Evolutionary conservation across 75 land plant genomes (phyloP), one percentile per base, ranked within the genome.

Genomic region (Picea sitchensis): DNA sequence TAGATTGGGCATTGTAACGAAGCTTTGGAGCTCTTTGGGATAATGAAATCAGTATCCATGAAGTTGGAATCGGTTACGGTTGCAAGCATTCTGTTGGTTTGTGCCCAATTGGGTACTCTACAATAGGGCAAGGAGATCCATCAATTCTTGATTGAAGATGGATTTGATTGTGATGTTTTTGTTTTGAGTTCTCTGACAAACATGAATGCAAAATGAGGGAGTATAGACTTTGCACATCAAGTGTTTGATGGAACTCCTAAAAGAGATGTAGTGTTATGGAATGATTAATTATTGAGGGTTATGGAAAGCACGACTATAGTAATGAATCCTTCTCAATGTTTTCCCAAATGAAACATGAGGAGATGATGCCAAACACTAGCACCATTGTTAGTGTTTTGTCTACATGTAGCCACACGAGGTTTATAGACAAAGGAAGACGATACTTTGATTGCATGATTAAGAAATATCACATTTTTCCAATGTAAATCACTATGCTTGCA

Each of bases 231-330:
- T 68, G 91, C 94, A 63, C 89, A 86, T 23, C 84, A 59, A 3
- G 85, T 86, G 38, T 93, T 91, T 60, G 6, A 36, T 31, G 38
- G 73, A 21, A 69, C 78, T 63, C 65, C 67, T 26, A 86, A 87
- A 56, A 90, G 80, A 38, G 88, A 88, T 79, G 81, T 85, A 4
- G 90, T 94, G 59, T 82, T 88, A 6, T 92, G 86, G 83, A 91
- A 86, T 14, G 83, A 26, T 26, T 81, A 54, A 89, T 94, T 88
- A 85, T 94, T 38, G 78, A 83, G 20, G 91, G 89, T 7, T 92
- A 87, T 80, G 96, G 89, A 58, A 90, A 88, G 76, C 90, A 91
- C 79, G 94, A 94, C n/a, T 84, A 85, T 73, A 87, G 91, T 2
- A 84, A 84, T 56, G 84, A 68, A 78, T 92, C 94, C 71, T 30